phyloP scores from a whole-genome alignment of 2,329 filamentous ascomycete genomes.

The Beauveria sp. region DNA sequence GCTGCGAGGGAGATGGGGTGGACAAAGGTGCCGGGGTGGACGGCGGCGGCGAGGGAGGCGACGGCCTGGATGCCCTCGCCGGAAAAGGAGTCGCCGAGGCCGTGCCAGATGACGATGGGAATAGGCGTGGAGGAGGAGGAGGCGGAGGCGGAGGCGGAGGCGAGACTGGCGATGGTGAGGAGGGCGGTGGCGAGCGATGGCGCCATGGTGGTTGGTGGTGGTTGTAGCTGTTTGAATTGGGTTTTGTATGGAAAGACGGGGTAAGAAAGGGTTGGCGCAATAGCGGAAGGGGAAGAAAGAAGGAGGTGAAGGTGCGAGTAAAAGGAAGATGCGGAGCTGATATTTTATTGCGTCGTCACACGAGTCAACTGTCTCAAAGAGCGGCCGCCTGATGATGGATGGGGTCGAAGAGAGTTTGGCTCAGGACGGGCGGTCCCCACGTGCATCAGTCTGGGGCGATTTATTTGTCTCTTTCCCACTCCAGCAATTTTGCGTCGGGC shows the following conservation, averaged over 20 bases:
- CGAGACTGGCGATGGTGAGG: not conserved
- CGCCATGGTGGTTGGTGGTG: conserved; percentile 10
- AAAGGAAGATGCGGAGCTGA: no score
- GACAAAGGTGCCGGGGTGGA: conserved; percentile 77
- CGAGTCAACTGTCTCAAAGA: not conserved
- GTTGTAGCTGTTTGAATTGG: not conserved
- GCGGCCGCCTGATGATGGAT: not conserved
- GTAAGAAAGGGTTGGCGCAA: not conserved
- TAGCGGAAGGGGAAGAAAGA: not conserved
- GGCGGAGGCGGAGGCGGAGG: not conserved
- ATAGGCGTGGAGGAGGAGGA: conserved; percentile 50
- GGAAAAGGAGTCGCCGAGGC: conserved; percentile 64
- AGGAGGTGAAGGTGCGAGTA: not conserved
- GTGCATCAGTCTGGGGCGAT: not conserved
- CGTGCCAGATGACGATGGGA: conserved; percentile 93
- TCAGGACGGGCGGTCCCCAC: not conserved
- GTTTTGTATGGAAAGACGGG: no score
- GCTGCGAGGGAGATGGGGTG: conserved; percentile 65
- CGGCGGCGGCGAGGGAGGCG: conserved; percentile 60
- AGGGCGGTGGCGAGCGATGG: conserved; percentile 11
- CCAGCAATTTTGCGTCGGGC: no score
- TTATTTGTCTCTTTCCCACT: not conserved
- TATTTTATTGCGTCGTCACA: no score
- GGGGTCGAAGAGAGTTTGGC: no score
- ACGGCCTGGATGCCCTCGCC: conserved; percentile 67